Evolutionary conservation across 345 rosid species (phyloP).

Genomic region (Adansonia digitata): DNA sequence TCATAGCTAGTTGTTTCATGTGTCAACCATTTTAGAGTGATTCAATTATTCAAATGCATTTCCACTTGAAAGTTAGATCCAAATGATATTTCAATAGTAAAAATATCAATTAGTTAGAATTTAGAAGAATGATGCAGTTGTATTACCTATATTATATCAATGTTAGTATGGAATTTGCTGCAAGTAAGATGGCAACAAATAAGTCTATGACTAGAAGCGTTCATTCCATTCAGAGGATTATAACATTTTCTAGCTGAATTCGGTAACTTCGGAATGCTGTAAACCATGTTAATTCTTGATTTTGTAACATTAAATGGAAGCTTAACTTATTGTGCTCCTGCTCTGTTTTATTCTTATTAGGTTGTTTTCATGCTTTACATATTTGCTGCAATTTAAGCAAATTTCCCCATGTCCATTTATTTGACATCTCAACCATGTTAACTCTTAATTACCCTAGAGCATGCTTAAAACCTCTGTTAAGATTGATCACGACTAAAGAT

Average conservation of each 20-base stretch:
- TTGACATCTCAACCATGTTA: background rate
- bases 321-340: background rate
- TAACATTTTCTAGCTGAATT: background rate
- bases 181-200: background rate
- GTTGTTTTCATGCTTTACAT: background rate
- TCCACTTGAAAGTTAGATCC: background rate
- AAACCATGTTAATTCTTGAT: too few species aligned
- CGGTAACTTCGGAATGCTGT: background rate
- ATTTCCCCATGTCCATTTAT: background rate
- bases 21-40: background rate
- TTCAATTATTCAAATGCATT: background rate
- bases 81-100: background rate
- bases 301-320: too few species aligned
- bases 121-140: background rate
- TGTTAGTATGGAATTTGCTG: background rate
- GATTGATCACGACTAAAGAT: background rate
- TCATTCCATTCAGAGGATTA: background rate
- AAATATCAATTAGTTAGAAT: background rate
- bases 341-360: background rate
- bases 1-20: background rate
- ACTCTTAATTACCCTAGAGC: background rate
- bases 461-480: background rate
- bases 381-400: background rate
- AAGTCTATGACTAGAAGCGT: background rate
- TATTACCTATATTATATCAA: background rate